Percentiles rank a stretch among this genome's conserved stretches.
Evolutionary conservation across 441 rosid species (phyloP).

Genomic region (Hura crepitans): DNA sequence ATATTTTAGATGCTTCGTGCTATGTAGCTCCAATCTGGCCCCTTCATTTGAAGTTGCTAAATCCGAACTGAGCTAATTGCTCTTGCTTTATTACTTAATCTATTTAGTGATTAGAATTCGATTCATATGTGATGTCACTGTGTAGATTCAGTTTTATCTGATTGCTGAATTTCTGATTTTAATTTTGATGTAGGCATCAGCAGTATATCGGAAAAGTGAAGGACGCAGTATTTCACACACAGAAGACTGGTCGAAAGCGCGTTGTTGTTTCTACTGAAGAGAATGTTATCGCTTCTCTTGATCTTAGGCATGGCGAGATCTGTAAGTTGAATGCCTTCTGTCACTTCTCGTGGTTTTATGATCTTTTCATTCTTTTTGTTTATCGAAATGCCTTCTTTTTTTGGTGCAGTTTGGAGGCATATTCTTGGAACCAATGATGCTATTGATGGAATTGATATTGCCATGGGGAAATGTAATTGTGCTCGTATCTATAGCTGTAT

Average conservation of each 20-base stretch:
- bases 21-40: not conserved
- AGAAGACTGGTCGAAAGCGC: conserved; percentile 94
- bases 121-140: not conserved
- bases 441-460: conserved; percentile 68
- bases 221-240: conserved; percentile 93
- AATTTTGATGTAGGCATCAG: conserved; percentile 57
- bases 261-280: conserved; percentile 90
- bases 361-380: not conserved
- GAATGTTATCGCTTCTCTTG: conserved; percentile 89
- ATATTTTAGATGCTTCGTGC: not conserved
- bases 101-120: not conserved
- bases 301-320: conserved; percentile 90
- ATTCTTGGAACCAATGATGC: conserved; percentile 68
- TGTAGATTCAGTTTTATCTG: not conserved
- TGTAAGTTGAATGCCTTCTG: conserved; percentile 40
- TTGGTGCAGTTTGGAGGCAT: conserved; percentile 88
- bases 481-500: conserved; percentile 2
- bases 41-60: not conserved
- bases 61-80: not conserved
- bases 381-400: not conserved
- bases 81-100: conserved; percentile 2
- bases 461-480: conserved; percentile 78
- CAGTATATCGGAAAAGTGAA: conserved; percentile 90
- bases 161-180: not conserved
- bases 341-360: not conserved